Evolutionary conservation across 2,329 filamentous ascomycete species (phyloP).

Genomic region (Aureobasidium subglaciale): DNA sequence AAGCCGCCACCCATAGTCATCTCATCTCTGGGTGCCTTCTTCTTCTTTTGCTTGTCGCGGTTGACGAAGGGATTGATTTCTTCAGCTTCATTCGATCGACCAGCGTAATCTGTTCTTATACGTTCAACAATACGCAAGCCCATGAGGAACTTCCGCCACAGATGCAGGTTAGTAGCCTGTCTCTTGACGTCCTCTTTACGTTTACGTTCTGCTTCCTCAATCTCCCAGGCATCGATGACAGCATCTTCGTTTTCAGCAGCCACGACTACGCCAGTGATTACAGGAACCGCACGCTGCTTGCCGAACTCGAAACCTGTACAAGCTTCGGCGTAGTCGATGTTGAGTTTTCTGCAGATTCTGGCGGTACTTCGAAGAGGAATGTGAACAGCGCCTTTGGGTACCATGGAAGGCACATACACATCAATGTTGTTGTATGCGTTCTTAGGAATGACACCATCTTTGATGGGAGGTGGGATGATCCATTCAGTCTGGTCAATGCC

Average conservation of each 20-base stretch:
- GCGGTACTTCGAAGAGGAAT: constrained; percentile 70
- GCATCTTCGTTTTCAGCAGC: constrained; percentile 69
- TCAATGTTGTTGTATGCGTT: constrained; percentile 97
- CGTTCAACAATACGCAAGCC: constrained; percentile 75
- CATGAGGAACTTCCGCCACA: constrained; percentile 84
- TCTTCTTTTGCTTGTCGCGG: constrained; percentile 29
- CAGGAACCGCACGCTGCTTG: constrained; percentile 84
- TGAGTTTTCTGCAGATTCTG: constrained; percentile 73
- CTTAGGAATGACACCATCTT: constrained; percentile 80
- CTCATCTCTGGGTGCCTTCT: constrained; percentile 19
- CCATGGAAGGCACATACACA: constrained; percentile 89
- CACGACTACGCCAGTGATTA: constrained; percentile 84
- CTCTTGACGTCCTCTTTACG: constrained; percentile 80
- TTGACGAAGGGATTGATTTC: constrained; percentile 50
- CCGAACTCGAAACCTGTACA: constrained; percentile 97
- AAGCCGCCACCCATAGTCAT: constrained; percentile 33
- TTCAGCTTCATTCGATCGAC: constrained; percentile 37
- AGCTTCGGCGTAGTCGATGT: constrained; percentile 86
- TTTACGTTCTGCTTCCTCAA: constrained; percentile 64
- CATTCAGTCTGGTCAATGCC: constrained; percentile 81
- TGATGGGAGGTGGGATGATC: constrained; percentile 85
- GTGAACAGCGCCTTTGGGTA: constrained; percentile 76
- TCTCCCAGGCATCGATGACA: constrained; percentile 69
- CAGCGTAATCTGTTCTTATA: constrained; percentile 68
- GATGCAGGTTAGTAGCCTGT: constrained; percentile 61